A percentile compares a stretch with the other conserved stretches of the same genome.
phyloP scores from a whole-genome alignment of 192 early-diverging fungal genomes.

The Entophlyctis luteolus region DNA sequence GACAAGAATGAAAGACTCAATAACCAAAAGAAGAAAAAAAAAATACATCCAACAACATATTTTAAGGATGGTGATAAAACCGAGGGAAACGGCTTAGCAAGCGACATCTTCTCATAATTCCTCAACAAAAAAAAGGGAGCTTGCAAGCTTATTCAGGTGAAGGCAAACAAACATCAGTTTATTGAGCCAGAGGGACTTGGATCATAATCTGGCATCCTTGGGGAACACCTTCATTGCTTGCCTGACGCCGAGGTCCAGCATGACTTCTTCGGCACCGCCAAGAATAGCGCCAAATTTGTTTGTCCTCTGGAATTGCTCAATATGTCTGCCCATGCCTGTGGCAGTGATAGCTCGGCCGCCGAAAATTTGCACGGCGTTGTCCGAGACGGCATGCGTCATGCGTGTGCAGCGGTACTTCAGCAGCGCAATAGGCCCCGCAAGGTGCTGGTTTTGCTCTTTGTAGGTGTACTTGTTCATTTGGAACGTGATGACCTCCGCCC shows the following conservation, averaged over 20 bases:
- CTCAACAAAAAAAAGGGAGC: no score
- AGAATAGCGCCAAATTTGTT: conserved; percentile 42
- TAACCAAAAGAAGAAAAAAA: no score
- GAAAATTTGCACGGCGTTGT: conserved; percentile 70
- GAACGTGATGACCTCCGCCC: conserved; percentile 57
- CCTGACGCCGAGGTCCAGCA: conserved; percentile 59
- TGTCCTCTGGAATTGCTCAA: conserved; percentile 59
- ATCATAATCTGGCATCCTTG: conserved; percentile 16
- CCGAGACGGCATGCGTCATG: conserved; percentile 55
- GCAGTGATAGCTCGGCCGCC: conserved; percentile 68
- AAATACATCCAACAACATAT: no score
- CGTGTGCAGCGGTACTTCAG: conserved; percentile 54
- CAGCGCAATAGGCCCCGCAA: conserved; percentile 66
- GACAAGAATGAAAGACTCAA: no score
- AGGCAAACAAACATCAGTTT: no score
- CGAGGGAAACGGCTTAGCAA: no score
- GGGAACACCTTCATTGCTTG: conserved; percentile 54
- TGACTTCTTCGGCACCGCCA: conserved; percentile 51
- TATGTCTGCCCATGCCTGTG: conserved; percentile 65
- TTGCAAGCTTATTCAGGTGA: no score
- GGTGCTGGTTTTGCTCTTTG: conserved; percentile 55
- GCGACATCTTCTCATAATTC: no score
- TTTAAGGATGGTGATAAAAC: no score
- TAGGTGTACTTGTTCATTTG: conserved; percentile 69
- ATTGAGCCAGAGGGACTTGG: no score